Conservation (phyloP, 2,329 filamentous ascomycete genomes). For the Xylariaceae sp. region DNA sequence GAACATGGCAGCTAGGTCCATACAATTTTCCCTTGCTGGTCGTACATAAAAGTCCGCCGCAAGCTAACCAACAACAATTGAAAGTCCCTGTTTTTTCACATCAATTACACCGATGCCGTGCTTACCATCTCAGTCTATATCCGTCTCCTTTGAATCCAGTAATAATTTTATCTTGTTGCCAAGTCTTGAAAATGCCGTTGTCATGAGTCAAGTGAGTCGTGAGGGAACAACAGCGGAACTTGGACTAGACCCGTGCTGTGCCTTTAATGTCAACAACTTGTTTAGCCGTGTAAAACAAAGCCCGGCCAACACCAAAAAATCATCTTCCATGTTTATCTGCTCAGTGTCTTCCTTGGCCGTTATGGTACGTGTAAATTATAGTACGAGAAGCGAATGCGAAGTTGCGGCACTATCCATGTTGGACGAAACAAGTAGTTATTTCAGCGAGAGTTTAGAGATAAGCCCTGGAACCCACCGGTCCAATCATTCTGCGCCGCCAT, state of each 20-base stretch:
- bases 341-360: slow-evolving; percentile 15
- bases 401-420: slow-evolving; percentile 5
- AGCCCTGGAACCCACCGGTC: slow-evolving; percentile 59
- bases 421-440: slow-evolving; percentile 6
- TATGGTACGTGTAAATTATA: slow-evolving; percentile 27
- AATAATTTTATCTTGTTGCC: slow-evolving; percentile 31
- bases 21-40: slow-evolving; percentile 17
- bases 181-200: slow-evolving; percentile 29
- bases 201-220: slow-evolving; percentile 31
- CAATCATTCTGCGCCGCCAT: slow-evolving; percentile 52
- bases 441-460: slow-evolving; percentile 62
- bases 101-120: slow-evolving; percentile 31
- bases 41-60: slow-evolving; percentile 14
- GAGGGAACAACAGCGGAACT: slow-evolving; percentile 14
- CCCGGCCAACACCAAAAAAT: slow-evolving; percentile 28
- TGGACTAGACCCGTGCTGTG: slow-evolving; percentile 21
- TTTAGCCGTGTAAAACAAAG: slow-evolving; percentile 26
- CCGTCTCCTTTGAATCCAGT: slow-evolving; percentile 25
- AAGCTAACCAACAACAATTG: slow-evolving; percentile 15
- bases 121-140: slow-evolving; percentile 30
- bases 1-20: slow-evolving; percentile 14
- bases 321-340: slow-evolving; percentile 26
- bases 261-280: slow-evolving; percentile 20
- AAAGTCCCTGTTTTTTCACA: slow-evolving; percentile 22
- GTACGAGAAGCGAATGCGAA: slow-evolving; percentile 29